Conservation (phyloP, 345 rosid genomes). For the Erodium maritimum region DNA sequence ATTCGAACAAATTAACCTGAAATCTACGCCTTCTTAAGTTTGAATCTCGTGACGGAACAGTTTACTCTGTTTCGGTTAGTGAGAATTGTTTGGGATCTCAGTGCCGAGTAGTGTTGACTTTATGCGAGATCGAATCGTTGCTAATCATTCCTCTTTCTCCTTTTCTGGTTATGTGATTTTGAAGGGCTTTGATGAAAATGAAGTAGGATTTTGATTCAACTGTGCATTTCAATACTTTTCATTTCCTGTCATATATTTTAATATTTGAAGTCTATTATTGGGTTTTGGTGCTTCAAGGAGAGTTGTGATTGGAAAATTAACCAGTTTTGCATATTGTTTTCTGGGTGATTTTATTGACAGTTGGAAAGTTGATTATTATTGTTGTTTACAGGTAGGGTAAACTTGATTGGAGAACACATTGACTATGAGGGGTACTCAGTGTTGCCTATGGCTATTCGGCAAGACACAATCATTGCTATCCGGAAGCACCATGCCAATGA, state of each 20-base stretch:
- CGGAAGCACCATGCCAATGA: constrained; percentile 40
- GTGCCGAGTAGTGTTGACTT: too few relatives aligned
- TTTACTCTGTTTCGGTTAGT: not conserved
- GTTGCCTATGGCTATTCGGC: constrained; percentile 97
- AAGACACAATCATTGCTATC: constrained; percentile 77
- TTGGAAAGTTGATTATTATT: constrained; percentile 1
- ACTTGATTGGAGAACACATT: constrained; percentile 93
- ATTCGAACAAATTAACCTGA: too few relatives aligned
- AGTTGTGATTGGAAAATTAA: not conserved
- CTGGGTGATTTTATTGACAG: too few relatives aligned
- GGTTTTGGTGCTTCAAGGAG: not conserved
- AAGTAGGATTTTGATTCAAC: too few relatives aligned
- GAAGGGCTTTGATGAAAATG: not conserved
- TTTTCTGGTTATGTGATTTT: too few relatives aligned
- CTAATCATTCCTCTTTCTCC: too few relatives aligned
- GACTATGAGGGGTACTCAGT: constrained; percentile 98
- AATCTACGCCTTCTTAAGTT: not conserved
- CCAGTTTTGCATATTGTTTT: too few relatives aligned
- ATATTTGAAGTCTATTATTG: too few relatives aligned
- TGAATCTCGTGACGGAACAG: not conserved
- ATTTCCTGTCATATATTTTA: too few relatives aligned
- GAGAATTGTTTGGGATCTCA: too few relatives aligned
- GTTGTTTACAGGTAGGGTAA: constrained; percentile 66
- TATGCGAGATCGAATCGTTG: too few relatives aligned
- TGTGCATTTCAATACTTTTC: not conserved